Conservation (phyloP, 306 rosid species). For the Prunus campanulata region DNA sequence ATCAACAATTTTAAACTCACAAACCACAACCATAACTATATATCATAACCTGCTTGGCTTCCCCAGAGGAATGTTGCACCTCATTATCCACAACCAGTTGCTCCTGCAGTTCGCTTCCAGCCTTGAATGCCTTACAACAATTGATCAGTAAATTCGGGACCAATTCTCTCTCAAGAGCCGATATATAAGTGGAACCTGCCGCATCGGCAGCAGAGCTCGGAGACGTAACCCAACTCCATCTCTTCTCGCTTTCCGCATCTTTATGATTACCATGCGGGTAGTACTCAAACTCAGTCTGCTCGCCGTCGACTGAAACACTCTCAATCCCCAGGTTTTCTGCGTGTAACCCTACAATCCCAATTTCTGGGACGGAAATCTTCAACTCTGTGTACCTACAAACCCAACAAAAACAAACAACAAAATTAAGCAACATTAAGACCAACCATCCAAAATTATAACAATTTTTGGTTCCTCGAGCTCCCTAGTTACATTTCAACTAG, state of each 20-base stretch:
- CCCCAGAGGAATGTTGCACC: slow-evolving; percentile 43
- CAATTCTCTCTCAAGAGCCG: slow-evolving; percentile 70
- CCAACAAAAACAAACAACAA: neutral
- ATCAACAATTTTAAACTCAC: neutral
- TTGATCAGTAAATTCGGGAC: slow-evolving; percentile 79
- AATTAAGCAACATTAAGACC: neutral
- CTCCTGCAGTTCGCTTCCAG: slow-evolving; percentile 56
- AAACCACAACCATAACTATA: slow-evolving; percentile 19
- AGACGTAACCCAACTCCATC: slow-evolving; percentile 62
- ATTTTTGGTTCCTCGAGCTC: neutral
- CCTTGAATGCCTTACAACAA: slow-evolving; percentile 76
- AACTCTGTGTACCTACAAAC: slow-evolving; percentile 71
- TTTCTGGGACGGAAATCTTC: slow-evolving; percentile 87
- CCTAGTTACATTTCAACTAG: neutral
- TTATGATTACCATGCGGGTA: slow-evolving; percentile 51
- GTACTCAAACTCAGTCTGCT: slow-evolving; percentile 79
- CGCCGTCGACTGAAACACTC: slow-evolving; percentile 84
- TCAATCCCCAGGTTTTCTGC: slow-evolving; percentile 90
- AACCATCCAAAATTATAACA: neutral
- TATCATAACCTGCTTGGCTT: slow-evolving; percentile 76
- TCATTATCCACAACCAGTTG: slow-evolving; percentile 61
- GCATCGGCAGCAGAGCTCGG: slow-evolving; percentile 76
- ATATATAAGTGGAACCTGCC: slow-evolving; percentile 60
- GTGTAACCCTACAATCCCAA: slow-evolving; percentile 86
- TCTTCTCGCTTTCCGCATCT: slow-evolving; percentile 42